Evolutionary conservation across 2,329 filamentous ascomycete species (phyloP), one percentile per base, ranked within the genome.

Genomic region (Aspergillus clavatus): DNA sequence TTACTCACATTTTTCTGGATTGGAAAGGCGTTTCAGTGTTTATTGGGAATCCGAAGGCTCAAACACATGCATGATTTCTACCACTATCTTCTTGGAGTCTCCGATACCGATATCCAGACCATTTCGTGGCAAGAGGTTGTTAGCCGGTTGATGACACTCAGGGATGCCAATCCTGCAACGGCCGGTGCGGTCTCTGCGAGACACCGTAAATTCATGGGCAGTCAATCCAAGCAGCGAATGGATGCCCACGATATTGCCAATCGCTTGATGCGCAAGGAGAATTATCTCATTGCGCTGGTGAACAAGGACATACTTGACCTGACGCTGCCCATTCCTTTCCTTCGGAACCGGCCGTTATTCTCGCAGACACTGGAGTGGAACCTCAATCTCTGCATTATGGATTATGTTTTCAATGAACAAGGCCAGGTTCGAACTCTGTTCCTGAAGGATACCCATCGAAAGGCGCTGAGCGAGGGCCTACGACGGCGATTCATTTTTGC

Each of bases 191-290:
- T 82, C 12, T 77, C 78, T n/a, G 72, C 79, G 8, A 71, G 74
- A 49, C 78, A 79, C 53, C 76, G 79, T 48, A 79, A 76, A 52
- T 81, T 79, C 47, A 76, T 91, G 51, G 86, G 87, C 37, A 89
- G 83, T 47, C 89, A 94, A 62, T 94, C 89, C 18, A 95, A 96
- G 65, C 89, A 97, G 69, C 80, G 91, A 51, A 83, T 98, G 56
- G 93, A 96, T 67, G 93, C 93, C 8, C 89, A 96, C 59, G 93
- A 96, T 61, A 97, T 98, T 64, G 93, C 93, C 5, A 98, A 97
- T 62, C 82, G 93, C 24, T 72, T 98, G 37, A 97, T 98, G 93
- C 84, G 93, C 47, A 86, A 88, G 61, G 91, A 96, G 52, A 98
- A 98, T 61, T 98, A 96, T 59, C 80, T 96, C 51, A 96, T 98